Evolutionary conservation across 2,329 filamentous ascomycete species (phyloP), one percentile per base, ranked within the genome.

Genomic region (Ophiostoma sp.): DNA sequence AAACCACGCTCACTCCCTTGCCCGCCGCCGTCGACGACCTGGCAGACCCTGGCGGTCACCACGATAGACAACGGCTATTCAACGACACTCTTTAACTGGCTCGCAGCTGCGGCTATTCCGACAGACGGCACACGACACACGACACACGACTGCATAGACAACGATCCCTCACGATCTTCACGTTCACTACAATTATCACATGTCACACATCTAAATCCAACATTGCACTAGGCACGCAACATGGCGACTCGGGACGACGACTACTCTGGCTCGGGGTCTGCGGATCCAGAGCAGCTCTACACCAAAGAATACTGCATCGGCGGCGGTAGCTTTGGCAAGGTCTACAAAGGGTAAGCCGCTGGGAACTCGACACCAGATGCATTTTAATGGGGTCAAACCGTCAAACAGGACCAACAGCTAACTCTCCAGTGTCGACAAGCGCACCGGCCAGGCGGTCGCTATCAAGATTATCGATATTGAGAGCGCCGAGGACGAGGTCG

Each of bases 381-480:
- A 15, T 0, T 3, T 10, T 36, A 17, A 36, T n/a, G 4, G 39
- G 39, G 2, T 11, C 36, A 41, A 41, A 13, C 10, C 10, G 13
- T 4, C 39, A 41, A 41, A 13, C 10, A 41, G 13, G 39, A 15
- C 11, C 39, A 15, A 74, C 75, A 68, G 74, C 41, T 68, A 41
- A 48, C n/a, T 31, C 23, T 39, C 35, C 75, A 95, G 91, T 71
- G 92, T 98, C 74, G 94, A 98, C 82, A 96, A 95, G 78, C 89
- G 92, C 68, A 96, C 91, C 23, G 95, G 95, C 52, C 91, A 96
- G 77, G 90, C 94, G 15, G 95, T 99, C 68, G 95, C 95, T 36
- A 99, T 99, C 83, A 99, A 99, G 81, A 86, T 99, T 76, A 98
- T 99, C 79, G 95, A 99, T 77, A 95, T 99, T 74, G 95, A 99